Percentiles rank a stretch among this genome's conserved stretches.
Conservation (phyloP, 2,329 filamentous ascomycete species). For the Blumeriella jaapii region DNA sequence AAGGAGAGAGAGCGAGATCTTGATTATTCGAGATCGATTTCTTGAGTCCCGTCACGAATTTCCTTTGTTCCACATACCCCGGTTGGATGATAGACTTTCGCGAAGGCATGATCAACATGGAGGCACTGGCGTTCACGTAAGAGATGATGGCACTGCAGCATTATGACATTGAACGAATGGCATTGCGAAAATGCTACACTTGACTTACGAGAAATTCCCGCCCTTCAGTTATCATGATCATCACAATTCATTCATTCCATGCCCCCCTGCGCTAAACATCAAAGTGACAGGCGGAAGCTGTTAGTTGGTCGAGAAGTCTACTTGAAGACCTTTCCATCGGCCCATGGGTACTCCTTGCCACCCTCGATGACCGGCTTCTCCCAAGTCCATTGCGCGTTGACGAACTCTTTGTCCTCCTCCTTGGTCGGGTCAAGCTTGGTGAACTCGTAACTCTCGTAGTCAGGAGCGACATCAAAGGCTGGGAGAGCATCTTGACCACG, state of each 20-base stretch:
- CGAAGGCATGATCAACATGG: constrained; percentile 3
- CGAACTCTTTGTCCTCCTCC: constrained; percentile 70
- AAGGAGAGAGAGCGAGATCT: too few relatives aligned
- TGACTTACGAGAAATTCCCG: background rate
- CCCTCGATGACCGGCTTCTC: constrained; percentile 70
- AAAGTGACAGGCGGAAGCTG: constrained; percentile 8
- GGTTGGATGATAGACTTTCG: background rate
- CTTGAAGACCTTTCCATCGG: constrained; percentile 98
- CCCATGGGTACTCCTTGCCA: constrained; percentile 82
- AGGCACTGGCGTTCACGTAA: too few relatives aligned
- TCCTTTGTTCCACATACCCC: background rate
- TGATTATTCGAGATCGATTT: background rate
- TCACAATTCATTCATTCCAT: constrained; percentile 12
- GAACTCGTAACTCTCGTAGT: constrained; percentile 95
- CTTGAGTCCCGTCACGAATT: too few relatives aligned
- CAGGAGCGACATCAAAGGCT: constrained; percentile 93
- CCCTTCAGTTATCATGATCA: constrained; percentile 14
- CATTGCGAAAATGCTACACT: background rate
- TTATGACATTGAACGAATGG: too few relatives aligned
- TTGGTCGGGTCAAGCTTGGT: constrained; percentile 88
- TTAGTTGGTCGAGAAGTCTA: constrained; percentile 39
- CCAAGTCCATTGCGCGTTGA: constrained; percentile 85
- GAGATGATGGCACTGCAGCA: too few relatives aligned
- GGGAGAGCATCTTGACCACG: constrained; percentile 78
- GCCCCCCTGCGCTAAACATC: constrained; percentile 15